These are phyloP conservation scores for Cymbopogon flexuosus DNA, from an alignment of 202 grass and related monocot species.

Conservation along the genomic window DNA sequence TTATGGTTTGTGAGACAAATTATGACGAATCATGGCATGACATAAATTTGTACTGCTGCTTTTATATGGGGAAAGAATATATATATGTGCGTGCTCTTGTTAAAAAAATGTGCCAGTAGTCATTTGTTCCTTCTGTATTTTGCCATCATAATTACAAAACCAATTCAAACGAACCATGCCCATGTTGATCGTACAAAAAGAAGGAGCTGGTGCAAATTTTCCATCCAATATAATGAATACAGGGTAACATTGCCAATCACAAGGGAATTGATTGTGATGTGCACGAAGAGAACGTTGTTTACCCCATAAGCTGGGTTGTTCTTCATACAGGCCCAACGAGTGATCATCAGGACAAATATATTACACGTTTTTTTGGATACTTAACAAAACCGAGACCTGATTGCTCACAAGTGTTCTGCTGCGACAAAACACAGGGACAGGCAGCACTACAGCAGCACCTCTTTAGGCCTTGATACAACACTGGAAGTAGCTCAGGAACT, in stretches of 20 bases:
- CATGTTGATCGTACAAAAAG: background rate
- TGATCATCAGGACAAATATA: conserved; percentile 27
- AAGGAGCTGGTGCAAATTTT: conserved; percentile 4
- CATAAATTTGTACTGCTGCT: too few species aligned
- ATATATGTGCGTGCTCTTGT: too few species aligned
- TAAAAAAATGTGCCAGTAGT: too few species aligned
- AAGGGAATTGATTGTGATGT: background rate
- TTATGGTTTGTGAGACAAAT: too few species aligned
- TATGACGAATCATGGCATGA: too few species aligned
- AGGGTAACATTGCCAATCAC: background rate
- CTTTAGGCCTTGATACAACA: conserved; percentile 81
- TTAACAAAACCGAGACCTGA: conserved; percentile 35
- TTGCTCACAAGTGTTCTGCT: conserved; percentile 15
- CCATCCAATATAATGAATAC: conserved; percentile 12
- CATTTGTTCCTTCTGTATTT: too few species aligned
- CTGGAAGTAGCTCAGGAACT: conserved; percentile 89
- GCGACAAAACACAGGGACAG: background rate
- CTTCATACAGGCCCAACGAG: conserved; percentile 1
- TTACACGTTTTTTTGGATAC: conserved; percentile 29
- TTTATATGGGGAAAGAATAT: too few species aligned
- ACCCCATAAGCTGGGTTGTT: conserved; percentile 20
- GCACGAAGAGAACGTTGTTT: background rate
- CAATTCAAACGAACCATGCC: conserved; percentile 3
- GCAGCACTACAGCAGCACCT: conserved; percentile 22
- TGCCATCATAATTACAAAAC: too few species aligned